Evolutionary conservation across 169 alveolate species (phyloP).

Genomic region (Eimeria zaria): DNA sequence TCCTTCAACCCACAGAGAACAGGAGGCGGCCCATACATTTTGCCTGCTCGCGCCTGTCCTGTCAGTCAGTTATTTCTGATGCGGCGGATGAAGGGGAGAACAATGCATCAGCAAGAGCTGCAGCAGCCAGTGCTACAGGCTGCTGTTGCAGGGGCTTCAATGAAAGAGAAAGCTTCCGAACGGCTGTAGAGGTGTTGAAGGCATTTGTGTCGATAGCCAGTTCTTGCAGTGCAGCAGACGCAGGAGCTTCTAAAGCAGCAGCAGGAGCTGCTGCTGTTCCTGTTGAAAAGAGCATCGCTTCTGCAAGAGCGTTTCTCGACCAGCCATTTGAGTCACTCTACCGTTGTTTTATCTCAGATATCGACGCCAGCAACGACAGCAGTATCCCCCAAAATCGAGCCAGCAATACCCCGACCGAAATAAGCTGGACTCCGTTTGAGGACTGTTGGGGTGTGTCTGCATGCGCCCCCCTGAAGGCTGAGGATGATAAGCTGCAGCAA

Average conservation of each 20-base stretch:
- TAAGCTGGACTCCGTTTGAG: slow-evolving; percentile 56
- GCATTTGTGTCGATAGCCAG: background rate
- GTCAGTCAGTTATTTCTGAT: background rate
- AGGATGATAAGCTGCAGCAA: slow-evolving; percentile 36
- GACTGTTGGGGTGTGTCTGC: slow-evolving; percentile 71
- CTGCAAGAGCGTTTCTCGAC: background rate
- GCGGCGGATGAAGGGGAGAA: background rate
- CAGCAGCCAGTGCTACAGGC: slow-evolving; percentile 32
- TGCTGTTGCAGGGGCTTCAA: slow-evolving; percentile 61
- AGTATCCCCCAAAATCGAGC: background rate
- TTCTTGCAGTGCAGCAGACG: background rate
- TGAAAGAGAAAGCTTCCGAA: slow-evolving; percentile 31
- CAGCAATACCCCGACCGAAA: background rate
- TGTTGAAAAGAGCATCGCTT: background rate
- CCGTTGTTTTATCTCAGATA: background rate
- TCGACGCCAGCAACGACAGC: slow-evolving; percentile 10
- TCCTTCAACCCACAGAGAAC: background rate
- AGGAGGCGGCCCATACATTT: slow-evolving; percentile 3
- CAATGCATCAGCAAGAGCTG: background rate
- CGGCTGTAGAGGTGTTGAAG: slow-evolving; percentile 31
- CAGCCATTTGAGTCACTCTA: slow-evolving; percentile 47
- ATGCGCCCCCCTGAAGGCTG: slow-evolving; percentile 41
- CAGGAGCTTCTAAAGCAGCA: background rate
- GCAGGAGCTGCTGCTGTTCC: background rate
- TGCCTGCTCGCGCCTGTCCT: slow-evolving; percentile 45